A percentile compares a stretch with the other conserved stretches of the same genome.
phyloP scores from a whole-genome alignment of 345 rosid species.

The Clausena lansium region DNA sequence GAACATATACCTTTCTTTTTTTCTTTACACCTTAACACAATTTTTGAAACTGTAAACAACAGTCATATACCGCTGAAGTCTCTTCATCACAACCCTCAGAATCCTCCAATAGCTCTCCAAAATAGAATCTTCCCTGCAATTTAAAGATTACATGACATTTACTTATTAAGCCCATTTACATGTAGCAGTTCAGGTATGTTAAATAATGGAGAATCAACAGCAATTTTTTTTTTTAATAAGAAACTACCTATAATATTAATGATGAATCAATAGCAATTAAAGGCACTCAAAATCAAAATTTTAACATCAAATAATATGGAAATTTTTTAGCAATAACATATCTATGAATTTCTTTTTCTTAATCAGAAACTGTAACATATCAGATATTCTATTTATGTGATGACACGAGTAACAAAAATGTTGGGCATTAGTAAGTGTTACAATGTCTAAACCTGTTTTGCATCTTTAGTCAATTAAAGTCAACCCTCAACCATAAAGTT shows the following conservation, averaged over 20 bases:
- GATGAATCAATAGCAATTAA: neutral
- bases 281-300: neutral
- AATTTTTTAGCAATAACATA: neutral
- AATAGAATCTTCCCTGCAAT: slow-evolving; percentile 88
- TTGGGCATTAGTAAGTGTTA: neutral
- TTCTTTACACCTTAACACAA: slow-evolving; percentile 7
- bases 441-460: slow-evolving; percentile 4
- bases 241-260: too few species aligned
- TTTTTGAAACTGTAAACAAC: slow-evolving; percentile 16
- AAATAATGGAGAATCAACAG: neutral
- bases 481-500: neutral
- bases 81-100: slow-evolving; percentile 68
- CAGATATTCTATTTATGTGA: neutral
- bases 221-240: too few species aligned
- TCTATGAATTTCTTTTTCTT: neutral
- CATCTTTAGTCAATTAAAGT: slow-evolving; percentile 8
- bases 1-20: neutral
- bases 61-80: slow-evolving; percentile 58
- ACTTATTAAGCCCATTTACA: neutral
- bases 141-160: slow-evolving; percentile 9
- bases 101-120: slow-evolving; percentile 69
- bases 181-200: neutral
- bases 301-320: neutral
- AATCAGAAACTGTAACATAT: neutral
- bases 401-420: neutral